Percentiles rank a stretch among this genome's conserved stretches.
phyloP scores from a whole-genome alignment of 371 early-diverging fungal genomes.

The Capillidium heterosporum region DNA sequence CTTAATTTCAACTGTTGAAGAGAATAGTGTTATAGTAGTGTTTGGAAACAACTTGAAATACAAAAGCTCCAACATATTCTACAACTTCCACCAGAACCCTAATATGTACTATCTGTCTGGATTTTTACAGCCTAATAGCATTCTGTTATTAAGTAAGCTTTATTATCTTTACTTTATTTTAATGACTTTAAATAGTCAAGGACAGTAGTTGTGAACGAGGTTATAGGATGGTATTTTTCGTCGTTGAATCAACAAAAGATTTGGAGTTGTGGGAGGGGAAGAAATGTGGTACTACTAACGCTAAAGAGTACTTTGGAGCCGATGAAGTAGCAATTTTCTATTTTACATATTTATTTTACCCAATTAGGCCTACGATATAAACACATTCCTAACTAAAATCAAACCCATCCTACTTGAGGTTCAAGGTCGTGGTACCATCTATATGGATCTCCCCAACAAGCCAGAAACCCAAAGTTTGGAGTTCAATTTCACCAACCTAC shows the following conservation, averaged over 20 bases:
- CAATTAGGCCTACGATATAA: slow-evolving; percentile 3
- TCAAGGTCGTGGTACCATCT: slow-evolving; percentile 14
- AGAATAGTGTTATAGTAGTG: slow-evolving; percentile 44
- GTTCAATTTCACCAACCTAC: neutral
- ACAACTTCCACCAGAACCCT: slow-evolving; percentile 85
- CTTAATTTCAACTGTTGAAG: slow-evolving; percentile 38
- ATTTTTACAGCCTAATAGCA: slow-evolving; percentile 80
- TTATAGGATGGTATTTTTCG: slow-evolving; percentile 75
- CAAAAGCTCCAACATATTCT: slow-evolving; percentile 80
- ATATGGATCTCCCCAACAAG: slow-evolving; percentile 14
- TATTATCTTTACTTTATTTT: neutral
- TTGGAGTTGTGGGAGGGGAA: slow-evolving; percentile 89
- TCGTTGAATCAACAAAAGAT: slow-evolving; percentile 44
- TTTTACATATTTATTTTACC: neutral
- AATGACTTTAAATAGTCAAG: slow-evolving; percentile 18
- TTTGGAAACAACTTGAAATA: slow-evolving; percentile 67
- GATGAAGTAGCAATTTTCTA: slow-evolving; percentile 38
- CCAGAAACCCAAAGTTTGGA: neutral
- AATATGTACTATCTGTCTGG: slow-evolving; percentile 71
- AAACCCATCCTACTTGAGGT: slow-evolving; percentile 5
- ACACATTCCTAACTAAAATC: neutral
- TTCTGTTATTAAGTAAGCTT: slow-evolving; percentile 42
- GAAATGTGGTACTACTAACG: slow-evolving; percentile 64
- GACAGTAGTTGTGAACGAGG: slow-evolving; percentile 33
- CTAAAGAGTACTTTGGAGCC: slow-evolving; percentile 59